Evolutionary conservation across 2,329 filamentous ascomycete species (phyloP).

Genomic region (Grosmannia serpens): DNA sequence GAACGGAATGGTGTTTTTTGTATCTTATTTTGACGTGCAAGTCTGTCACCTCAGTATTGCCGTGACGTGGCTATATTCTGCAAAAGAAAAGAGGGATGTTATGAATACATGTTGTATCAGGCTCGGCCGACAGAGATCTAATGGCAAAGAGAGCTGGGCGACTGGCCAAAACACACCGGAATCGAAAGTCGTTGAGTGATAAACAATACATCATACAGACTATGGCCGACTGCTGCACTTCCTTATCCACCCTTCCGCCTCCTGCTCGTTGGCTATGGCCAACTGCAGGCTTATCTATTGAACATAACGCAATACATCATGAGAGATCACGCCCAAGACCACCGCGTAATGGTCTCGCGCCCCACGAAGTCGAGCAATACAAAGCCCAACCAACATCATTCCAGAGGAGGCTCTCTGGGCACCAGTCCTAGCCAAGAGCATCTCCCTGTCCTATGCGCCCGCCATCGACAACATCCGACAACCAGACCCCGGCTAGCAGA

Average conservation of each 20-base stretch:
- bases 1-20: neutral
- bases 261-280: neutral
- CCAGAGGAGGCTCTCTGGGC: neutral
- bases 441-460: neutral
- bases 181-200: too few relatives aligned
- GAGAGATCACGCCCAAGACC: neutral
- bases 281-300: neutral
- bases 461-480: neutral
- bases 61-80: neutral
- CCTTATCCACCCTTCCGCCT: too few relatives aligned
- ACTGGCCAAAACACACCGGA: too few relatives aligned
- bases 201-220: neutral
- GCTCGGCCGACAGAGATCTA: too few relatives aligned
- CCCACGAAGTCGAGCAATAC: neutral
- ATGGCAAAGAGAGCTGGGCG: too few relatives aligned
- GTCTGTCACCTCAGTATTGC: neutral
- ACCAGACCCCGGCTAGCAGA: neutral
- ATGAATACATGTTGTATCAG: neutral
- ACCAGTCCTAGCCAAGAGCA: neutral
- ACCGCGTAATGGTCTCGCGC: neutral
- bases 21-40: neutral
- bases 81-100: too few relatives aligned
- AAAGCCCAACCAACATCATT: neutral
- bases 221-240: too few relatives aligned
- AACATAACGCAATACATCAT: neutral